These are phyloP conservation scores for Jatropha podagrica DNA, from an alignment of 441 rosid species.

Conservation along the genomic window DNA sequence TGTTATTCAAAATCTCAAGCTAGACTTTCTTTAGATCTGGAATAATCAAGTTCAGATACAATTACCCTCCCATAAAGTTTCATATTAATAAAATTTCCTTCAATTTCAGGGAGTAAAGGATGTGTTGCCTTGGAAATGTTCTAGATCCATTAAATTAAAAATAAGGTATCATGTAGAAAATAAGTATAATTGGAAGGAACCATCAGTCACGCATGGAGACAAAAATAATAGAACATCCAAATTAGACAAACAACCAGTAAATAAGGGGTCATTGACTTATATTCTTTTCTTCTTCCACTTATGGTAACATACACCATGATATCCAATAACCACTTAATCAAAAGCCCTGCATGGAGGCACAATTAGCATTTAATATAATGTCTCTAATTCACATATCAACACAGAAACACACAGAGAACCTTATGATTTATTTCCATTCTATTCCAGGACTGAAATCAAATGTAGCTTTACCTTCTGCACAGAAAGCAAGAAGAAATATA, in stretches of 20 bases:
- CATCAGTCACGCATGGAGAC: not conserved
- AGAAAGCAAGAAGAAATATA: conserved; percentile 71
- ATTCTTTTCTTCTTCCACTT: not conserved
- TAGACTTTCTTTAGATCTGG: not conserved
- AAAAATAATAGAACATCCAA: not conserved
- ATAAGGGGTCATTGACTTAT: not conserved
- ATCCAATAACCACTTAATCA: not conserved
- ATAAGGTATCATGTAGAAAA: not conserved
- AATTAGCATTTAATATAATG: not conserved
- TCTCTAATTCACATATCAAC: not conserved
- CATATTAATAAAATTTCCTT: not conserved
- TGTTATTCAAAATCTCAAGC: not conserved
- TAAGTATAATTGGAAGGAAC: not conserved
- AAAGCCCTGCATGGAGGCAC: not conserved
- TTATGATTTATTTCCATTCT: not conserved
- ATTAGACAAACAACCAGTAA: not conserved
- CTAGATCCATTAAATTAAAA: not conserved
- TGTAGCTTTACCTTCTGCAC: conserved; percentile 44
- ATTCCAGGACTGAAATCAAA: not conserved
- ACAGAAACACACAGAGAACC: not conserved
- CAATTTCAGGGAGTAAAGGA: not conserved
- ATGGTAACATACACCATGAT: not conserved
- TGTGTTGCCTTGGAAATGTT: not conserved
- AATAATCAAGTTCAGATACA: not conserved
- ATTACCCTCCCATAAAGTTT: not conserved